A percentile compares a stretch with the other conserved stretches of the same genome.
phyloP scores from a whole-genome alignment of 306 rosid genomes.

The Fragaria nilgerrensis region DNA sequence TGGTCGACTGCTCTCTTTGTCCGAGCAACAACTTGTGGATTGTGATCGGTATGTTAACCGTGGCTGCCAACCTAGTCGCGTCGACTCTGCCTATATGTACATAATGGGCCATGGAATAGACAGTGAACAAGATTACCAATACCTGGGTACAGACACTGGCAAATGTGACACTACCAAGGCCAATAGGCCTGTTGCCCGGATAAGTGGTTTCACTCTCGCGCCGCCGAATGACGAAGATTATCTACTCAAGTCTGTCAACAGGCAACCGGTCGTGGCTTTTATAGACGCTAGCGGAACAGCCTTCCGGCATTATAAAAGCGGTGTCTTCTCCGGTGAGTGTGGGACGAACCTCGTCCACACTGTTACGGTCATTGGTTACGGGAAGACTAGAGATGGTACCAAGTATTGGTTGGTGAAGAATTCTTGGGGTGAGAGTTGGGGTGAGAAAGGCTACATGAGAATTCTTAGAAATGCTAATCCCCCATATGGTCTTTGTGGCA shows the following conservation, averaged over 20 bases:
- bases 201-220: neutral
- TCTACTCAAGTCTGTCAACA: slow-evolving; percentile 13
- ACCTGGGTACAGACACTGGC: neutral
- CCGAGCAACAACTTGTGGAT: slow-evolving; percentile 36
- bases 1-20: slow-evolving; percentile 19
- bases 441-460: slow-evolving; percentile 31
- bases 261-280: slow-evolving; percentile 8
- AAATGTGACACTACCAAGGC: neutral
- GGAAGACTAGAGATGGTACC: slow-evolving; percentile 8
- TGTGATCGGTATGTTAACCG: neutral
- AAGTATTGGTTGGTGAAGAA: slow-evolving; percentile 26
- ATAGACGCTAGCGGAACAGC: neutral
- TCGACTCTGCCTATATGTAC: slow-evolving; percentile 5
- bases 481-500: neutral
- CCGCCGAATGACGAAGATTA: neutral
- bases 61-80: neutral
- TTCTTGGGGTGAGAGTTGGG: slow-evolving; percentile 25
- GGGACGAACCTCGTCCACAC: neutral
- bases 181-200: neutral
- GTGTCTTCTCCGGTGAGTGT: slow-evolving; percentile 16
- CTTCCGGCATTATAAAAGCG: neutral
- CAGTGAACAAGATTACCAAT: slow-evolving; percentile 22
- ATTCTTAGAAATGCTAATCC: neutral
- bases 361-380: slow-evolving; percentile 24
- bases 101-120: slow-evolving; percentile 20